Evolutionary conservation across 2,329 filamentous ascomycete genomes (phyloP).

Genomic region (Endothia cerciana): DNA sequence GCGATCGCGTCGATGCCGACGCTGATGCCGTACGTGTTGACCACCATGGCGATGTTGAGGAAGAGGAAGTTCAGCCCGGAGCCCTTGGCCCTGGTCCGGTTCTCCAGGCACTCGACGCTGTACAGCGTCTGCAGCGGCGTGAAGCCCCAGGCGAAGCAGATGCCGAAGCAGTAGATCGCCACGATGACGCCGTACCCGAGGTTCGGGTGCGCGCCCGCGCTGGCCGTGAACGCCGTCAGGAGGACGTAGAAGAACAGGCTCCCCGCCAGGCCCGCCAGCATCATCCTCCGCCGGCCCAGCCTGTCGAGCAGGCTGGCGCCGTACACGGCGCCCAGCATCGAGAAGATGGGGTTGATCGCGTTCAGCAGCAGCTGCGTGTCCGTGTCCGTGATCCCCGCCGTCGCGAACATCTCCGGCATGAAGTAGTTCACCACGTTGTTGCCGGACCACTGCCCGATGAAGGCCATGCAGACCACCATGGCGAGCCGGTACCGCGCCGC

Average conservation of each 20-base stretch:
- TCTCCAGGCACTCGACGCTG: conserved; percentile 45
- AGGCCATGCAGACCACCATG: conserved; percentile 45
- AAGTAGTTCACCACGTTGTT: conserved; percentile 51
- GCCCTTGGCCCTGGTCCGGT: conserved; percentile 46
- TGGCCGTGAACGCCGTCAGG: conserved; percentile 51
- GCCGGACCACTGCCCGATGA: conserved; percentile 50
- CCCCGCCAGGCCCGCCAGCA: conserved; percentile 24
- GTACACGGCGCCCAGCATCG: conserved; percentile 52
- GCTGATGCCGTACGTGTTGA: conserved; percentile 49
- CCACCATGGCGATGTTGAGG: conserved; percentile 48
- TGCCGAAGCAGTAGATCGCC: conserved; percentile 50
- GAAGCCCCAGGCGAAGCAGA: conserved; percentile 55
- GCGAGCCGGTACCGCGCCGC: conserved; percentile 45
- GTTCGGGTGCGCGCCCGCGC: conserved; percentile 36
- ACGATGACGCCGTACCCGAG: conserved; percentile 31
- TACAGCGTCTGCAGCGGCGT: conserved; percentile 53
- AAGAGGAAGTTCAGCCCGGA: conserved; percentile 47
- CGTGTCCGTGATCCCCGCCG: conserved; percentile 49
- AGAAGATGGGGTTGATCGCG: conserved; percentile 55
- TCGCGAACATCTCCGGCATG: conserved; percentile 53
- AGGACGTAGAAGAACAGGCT: conserved; percentile 36
- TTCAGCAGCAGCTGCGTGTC: conserved; percentile 52
- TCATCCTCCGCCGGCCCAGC: conserved; percentile 55
- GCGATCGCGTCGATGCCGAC: conserved; percentile 51
- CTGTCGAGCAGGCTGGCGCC: conserved; percentile 55